These are phyloP conservation scores for Suillus discolor DNA, from an alignment of 768 basidiomycete genomes.

Conservation along the genomic window DNA sequence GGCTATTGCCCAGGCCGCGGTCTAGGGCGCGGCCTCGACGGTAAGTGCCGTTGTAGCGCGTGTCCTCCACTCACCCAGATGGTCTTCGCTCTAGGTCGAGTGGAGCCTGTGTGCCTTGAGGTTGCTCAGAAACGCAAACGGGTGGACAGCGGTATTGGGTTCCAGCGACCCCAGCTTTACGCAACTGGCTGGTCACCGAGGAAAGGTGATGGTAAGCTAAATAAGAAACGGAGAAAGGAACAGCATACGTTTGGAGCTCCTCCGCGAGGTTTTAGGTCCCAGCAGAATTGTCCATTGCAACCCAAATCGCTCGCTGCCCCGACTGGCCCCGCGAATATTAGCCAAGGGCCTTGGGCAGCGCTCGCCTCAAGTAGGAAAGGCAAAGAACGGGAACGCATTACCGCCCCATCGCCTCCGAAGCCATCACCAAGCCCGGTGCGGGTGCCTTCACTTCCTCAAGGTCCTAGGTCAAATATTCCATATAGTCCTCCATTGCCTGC, in stretches of 20 bases:
- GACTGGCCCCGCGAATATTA: background rate
- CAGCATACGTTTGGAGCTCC: conserved; percentile 3
- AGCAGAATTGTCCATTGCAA: background rate
- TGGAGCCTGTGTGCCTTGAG: conserved; percentile 17
- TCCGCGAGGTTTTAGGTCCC: background rate
- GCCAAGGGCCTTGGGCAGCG: conserved; percentile 4
- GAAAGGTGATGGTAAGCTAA: conserved; percentile 8
- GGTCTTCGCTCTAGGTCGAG: conserved; percentile 11
- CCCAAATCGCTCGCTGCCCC: background rate
- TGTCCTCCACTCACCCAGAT: conserved; percentile 14
- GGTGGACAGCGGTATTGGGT: conserved; percentile 17
- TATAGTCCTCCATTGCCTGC: conserved; percentile 5
- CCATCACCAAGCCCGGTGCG: background rate
- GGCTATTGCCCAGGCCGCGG: conserved; percentile 18
- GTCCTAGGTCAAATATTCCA: conserved; percentile 1
- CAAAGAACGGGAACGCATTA: conserved; percentile 6
- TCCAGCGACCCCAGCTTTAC: conserved; percentile 9
- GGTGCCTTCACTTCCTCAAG: background rate
- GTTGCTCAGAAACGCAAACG: conserved; percentile 16
- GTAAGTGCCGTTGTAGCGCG: conserved; percentile 10
- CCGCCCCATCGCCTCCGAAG: background rate
- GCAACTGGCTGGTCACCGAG: background rate
- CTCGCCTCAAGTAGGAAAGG: conserved; percentile 5
- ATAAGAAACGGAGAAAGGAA: conserved; percentile 14
- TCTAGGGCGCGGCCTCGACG: conserved; percentile 16